A percentile compares a stretch with the other conserved stretches of the same genome.
phyloP scores from a whole-genome alignment of 208 protist species.

The Polymyxa betae region DNA sequence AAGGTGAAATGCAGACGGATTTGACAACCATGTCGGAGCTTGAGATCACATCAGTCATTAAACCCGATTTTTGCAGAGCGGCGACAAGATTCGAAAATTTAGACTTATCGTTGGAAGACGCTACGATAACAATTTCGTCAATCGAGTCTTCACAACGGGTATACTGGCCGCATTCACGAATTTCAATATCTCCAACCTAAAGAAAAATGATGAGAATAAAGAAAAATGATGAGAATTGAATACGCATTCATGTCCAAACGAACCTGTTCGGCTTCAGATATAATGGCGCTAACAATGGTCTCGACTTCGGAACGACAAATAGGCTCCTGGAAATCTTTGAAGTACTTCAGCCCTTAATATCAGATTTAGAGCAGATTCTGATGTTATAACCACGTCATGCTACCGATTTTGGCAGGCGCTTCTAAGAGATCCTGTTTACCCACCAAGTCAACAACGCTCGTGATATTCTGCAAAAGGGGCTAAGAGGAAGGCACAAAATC shows the following conservation, averaged over 20 bases:
- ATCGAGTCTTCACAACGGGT: neutral
- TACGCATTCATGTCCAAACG: neutral
- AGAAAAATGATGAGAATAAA: neutral
- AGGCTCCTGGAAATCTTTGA: neutral
- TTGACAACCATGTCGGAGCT: neutral
- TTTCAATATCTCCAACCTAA: neutral
- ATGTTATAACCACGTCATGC: too few relatives aligned
- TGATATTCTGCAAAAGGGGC: neutral
- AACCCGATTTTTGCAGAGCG: neutral
- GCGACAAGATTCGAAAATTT: neutral
- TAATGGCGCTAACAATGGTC: too few relatives aligned
- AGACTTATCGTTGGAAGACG: neutral
- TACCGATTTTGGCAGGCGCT: neutral
- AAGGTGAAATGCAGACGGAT: neutral
- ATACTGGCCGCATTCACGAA: conserved; percentile 42
- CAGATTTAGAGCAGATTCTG: too few relatives aligned
- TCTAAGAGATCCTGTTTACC: conserved; percentile 15
- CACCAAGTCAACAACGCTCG: neutral
- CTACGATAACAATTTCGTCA: neutral
- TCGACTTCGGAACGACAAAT: neutral
- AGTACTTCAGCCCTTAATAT: conserved; percentile 51
- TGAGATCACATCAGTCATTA: neutral
- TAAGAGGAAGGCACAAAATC: neutral
- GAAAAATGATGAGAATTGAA: neutral
- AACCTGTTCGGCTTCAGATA: too few relatives aligned